Percentiles rank a stretch among this genome's conserved stretches.
These are phyloP conservation scores for Carallia pectinifolia DNA, from an alignment of 345 rosid species.

Conservation along the genomic window DNA sequence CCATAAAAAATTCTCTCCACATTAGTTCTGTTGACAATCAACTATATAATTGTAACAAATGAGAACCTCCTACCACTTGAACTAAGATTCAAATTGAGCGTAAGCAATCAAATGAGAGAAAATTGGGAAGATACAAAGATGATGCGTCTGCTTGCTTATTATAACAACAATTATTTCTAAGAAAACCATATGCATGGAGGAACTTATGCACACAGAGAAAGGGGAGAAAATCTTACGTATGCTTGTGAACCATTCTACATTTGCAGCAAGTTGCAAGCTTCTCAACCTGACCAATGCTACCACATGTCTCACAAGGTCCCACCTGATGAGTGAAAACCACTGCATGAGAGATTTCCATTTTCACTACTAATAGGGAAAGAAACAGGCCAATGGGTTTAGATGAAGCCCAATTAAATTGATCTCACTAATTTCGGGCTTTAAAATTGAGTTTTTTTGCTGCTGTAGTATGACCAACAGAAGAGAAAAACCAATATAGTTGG, in stretches of 20 bases:
- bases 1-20: background rate
- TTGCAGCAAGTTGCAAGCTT: constrained; percentile 36
- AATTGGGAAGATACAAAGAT: background rate
- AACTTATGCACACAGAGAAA: constrained; percentile 1
- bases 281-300: constrained; percentile 32
- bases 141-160: background rate
- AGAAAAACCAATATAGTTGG: too few relatives aligned
- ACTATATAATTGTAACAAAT: background rate
- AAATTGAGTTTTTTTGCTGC: too few relatives aligned
- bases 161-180: background rate
- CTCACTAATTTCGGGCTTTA: too few relatives aligned
- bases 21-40: background rate
- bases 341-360: too few relatives aligned
- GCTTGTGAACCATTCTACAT: constrained; percentile 37
- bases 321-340: constrained; percentile 21
- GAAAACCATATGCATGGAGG: background rate
- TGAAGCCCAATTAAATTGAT: too few relatives aligned
- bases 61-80: background rate
- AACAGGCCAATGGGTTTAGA: too few relatives aligned
- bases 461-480: too few relatives aligned
- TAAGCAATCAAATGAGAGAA: background rate
- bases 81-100: background rate
- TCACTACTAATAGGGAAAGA: too few relatives aligned
- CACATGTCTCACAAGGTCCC: constrained; percentile 43
- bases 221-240: constrained; percentile 42